Conservation (phyloP, 139 green algal species). For the Medakamo hakoo region DNA sequence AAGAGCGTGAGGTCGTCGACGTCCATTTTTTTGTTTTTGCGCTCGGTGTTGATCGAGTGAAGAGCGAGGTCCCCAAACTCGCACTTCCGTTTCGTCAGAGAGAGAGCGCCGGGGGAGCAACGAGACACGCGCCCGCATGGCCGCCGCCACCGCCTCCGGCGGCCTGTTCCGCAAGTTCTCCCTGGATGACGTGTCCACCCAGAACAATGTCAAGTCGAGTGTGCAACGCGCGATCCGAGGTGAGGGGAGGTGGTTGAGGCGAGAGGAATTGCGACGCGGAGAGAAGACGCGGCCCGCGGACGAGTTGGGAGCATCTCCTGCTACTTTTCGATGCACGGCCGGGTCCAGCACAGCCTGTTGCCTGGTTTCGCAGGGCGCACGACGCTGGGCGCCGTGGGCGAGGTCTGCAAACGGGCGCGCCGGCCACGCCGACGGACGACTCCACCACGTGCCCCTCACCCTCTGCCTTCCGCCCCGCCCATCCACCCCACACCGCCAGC, state of each 20-base stretch:
- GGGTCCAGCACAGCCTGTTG: too few species aligned
- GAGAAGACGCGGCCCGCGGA: too few species aligned
- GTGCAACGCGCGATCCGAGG: constrained; percentile 66
- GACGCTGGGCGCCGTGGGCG: too few species aligned
- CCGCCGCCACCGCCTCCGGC: too few species aligned
- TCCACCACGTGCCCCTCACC: neutral
- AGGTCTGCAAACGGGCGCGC: too few species aligned
- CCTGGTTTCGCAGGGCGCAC: too few species aligned
- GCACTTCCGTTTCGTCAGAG: too few species aligned
- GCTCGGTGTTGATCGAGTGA: constrained; percentile 3
- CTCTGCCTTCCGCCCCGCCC: neutral
- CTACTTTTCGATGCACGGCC: too few species aligned
- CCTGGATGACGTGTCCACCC: constrained; percentile 18
- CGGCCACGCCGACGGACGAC: too few species aligned
- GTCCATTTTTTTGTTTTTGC: neutral
- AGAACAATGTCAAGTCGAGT: constrained; percentile 71
- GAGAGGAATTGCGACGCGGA: neutral
- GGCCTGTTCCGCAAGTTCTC: constrained; percentile 11
- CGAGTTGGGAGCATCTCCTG: too few species aligned
- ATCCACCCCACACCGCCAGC: constrained; percentile 21
- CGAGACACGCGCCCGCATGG: neutral
- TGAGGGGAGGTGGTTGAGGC: constrained; percentile 11
- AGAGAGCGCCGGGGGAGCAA: too few species aligned
- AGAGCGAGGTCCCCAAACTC: too few species aligned
- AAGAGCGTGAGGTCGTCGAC: neutral